These are phyloP conservation scores for Chaetothyriales sp. DNA, from an alignment of 2,329 filamentous ascomycete species.

Conservation along the genomic window DNA sequence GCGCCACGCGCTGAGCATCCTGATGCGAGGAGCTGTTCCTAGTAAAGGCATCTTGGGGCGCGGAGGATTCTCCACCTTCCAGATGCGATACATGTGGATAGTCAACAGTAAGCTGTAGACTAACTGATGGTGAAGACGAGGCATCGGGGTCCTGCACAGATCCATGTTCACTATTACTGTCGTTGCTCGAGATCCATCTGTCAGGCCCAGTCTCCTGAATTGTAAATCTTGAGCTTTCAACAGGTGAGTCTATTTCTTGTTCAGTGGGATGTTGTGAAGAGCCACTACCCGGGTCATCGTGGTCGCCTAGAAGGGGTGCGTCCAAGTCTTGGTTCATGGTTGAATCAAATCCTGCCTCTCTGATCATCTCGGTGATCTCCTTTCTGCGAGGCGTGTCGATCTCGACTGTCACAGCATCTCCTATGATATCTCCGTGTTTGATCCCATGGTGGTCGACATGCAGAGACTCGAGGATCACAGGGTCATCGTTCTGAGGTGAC, in stretches of 20 bases:
- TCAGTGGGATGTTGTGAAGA: not conserved
- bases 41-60: not conserved
- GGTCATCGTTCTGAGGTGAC: not conserved
- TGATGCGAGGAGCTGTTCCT: constrained; percentile 14
- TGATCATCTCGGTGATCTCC: constrained; percentile 33
- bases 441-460: not conserved
- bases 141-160: not conserved
- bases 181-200: not conserved
- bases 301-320: constrained; percentile 2
- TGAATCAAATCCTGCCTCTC: constrained; percentile 35
- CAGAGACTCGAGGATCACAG: not conserved
- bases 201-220: not conserved
- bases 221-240: not conserved
- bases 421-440: not conserved
- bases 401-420: constrained; percentile 11
- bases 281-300: not conserved
- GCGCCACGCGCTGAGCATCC: constrained; percentile 14
- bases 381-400: constrained; percentile 24
- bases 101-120: constrained; percentile 13
- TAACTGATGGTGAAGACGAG: constrained; percentile 9
- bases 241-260: not conserved
- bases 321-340: constrained; percentile 27
- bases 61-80: constrained; percentile 6
- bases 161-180: not conserved
- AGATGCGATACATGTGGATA: constrained; percentile 17